Conservation (phyloP, 2,329 filamentous ascomycete species). For the Phialophora tarda region DNA sequence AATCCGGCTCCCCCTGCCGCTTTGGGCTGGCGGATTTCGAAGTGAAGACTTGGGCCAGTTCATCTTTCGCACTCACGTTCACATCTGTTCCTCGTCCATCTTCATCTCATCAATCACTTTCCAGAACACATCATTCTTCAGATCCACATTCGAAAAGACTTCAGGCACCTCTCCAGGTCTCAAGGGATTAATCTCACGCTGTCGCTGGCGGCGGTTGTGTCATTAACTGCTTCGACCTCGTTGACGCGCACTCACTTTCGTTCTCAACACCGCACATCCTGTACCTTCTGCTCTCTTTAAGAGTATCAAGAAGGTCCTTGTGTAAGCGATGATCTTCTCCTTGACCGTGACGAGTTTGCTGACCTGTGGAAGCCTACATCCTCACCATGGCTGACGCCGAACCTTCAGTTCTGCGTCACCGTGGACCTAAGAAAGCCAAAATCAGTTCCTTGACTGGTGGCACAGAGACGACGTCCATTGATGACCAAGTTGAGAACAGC, state of each 20-base stretch:
- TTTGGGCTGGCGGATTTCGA: constrained; percentile 13
- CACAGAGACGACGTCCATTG: background rate
- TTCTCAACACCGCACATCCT: constrained; percentile 15
- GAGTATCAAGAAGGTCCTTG: background rate
- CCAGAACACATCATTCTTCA: constrained; percentile 23
- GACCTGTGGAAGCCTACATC: background rate
- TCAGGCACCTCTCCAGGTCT: constrained; percentile 3
- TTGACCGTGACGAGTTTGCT: background rate
- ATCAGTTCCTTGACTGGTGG: background rate
- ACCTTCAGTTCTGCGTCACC: background rate
- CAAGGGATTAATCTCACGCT: constrained; percentile 11
- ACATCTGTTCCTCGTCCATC: constrained; percentile 1
- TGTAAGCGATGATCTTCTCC: background rate
- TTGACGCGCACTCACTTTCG: constrained; percentile 9
- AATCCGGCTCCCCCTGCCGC: constrained; percentile 26
- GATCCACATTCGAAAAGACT: constrained; percentile 17
- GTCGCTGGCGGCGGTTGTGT: constrained; percentile 8
- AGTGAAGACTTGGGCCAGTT: background rate
- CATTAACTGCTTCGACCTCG: constrained; percentile 13
- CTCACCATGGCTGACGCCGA: background rate
- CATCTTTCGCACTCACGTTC: background rate
- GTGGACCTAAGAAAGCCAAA: background rate
- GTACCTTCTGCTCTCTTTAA: constrained; percentile 3
- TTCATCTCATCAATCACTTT: constrained; percentile 21
- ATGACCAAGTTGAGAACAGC: background rate